Evolutionary conservation across 768 basidiomycete species (phyloP).

Genomic region (Russula emetica): DNA sequence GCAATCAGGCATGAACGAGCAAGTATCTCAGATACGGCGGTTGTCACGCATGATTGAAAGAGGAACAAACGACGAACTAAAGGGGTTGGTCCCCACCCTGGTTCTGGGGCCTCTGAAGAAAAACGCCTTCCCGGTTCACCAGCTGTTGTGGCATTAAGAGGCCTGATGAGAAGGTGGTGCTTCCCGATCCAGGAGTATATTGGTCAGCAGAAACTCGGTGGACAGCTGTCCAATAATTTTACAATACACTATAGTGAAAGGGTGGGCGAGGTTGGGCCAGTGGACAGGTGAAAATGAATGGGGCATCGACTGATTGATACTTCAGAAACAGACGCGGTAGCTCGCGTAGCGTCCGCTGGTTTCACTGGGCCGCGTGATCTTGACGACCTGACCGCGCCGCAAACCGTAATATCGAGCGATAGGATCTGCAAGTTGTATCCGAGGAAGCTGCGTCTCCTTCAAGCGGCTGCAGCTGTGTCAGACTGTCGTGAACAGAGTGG

Average conservation of each 20-base stretch:
- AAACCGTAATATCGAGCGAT: constrained; percentile 99
- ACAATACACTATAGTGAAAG: not conserved
- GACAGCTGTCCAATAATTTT: constrained; percentile 11
- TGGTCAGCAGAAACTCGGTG: not conserved
- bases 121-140: not conserved
- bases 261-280: not conserved
- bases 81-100: not conserved
- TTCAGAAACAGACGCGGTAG: constrained; percentile 84
- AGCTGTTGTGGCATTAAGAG: not conserved
- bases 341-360: constrained; percentile 92
- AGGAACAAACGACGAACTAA: not conserved
- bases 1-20: not conserved
- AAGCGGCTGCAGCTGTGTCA: constrained; percentile 62
- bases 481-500: constrained; percentile 20
- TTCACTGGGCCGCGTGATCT: constrained; percentile 95
- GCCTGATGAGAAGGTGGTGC: not conserved
- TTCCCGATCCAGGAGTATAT: constrained; percentile 5
- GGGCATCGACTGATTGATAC: constrained; percentile 11
- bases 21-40: not conserved
- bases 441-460: constrained; percentile 95
- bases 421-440: constrained; percentile 93
- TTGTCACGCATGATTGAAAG: not conserved
- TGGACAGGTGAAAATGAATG: constrained; percentile 3
- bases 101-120: not conserved
- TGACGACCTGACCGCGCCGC: constrained; percentile 92